Conservation (phyloP, 495 filamentous ascomycete species). For the Hyphodiscus hymeniophilus region DNA sequence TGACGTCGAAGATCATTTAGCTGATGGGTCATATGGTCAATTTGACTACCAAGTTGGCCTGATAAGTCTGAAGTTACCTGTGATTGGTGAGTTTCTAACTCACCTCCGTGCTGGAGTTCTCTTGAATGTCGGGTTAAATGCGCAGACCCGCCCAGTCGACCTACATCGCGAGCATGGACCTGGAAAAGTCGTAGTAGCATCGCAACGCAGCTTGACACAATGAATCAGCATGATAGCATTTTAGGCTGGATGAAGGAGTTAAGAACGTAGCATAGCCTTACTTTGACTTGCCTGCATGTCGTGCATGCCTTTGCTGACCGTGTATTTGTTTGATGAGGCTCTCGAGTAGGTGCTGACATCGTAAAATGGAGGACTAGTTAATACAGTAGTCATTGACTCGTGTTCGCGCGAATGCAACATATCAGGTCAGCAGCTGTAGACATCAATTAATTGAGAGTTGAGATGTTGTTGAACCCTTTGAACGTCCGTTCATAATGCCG, state of each 20-base stretch:
- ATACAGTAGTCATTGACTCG: no score
- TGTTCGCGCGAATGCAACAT: no score
- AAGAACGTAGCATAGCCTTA: background rate
- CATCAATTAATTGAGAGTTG: no score
- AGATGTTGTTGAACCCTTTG: no score
- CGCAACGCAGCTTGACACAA: conserved; percentile 1
- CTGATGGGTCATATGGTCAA: background rate
- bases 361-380: no score
- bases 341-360: no score
- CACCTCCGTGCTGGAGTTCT: conserved; percentile 1
- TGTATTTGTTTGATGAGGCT: no score
- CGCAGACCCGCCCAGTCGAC: background rate
- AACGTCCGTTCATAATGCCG: no score
- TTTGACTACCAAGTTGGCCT: background rate
- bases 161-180: conserved; percentile 2
- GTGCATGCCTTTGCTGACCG: conserved; percentile 1
- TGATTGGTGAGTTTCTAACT: no score
- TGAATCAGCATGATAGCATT: background rate
- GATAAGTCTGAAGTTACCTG: background rate
- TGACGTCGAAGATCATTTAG: background rate
- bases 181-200: background rate
- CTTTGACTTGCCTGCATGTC: conserved; percentile 4
- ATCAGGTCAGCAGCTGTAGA: no score
- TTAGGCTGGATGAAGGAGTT: no score
- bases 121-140: background rate